phyloP scores from a whole-genome alignment of 2,329 filamentous ascomycete species.

The Calonectria fujianensis region DNA sequence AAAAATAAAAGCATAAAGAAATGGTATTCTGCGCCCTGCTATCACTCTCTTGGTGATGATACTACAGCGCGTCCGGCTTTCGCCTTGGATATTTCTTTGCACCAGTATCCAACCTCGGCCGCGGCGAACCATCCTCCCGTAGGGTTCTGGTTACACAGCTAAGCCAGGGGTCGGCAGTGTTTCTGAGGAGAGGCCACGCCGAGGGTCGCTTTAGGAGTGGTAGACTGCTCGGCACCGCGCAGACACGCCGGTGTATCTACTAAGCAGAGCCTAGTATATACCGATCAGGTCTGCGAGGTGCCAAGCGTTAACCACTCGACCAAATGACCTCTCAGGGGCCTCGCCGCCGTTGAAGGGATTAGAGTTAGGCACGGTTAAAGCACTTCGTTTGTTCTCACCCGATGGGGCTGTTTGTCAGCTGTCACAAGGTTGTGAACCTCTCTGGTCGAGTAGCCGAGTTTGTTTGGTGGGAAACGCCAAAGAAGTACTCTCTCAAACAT shows the following conservation, averaged over 20 bases:
- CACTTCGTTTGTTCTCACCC: background rate
- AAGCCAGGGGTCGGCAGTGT: constrained; percentile 50
- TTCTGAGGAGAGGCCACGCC: constrained; percentile 43
- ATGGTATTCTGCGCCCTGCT: constrained; percentile 44
- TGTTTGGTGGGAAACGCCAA: background rate
- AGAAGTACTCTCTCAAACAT: background rate
- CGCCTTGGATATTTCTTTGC: constrained; percentile 57
- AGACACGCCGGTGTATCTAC: background rate
- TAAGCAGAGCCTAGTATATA: background rate
- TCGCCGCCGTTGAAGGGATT: constrained; percentile 36
- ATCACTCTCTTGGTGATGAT: constrained; percentile 49
- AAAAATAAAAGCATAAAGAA: constrained; percentile 30
- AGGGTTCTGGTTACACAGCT: background rate
- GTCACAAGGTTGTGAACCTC: background rate
- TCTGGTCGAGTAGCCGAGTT: background rate
- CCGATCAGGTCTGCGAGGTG: background rate
- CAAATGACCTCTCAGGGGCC: constrained; percentile 34
- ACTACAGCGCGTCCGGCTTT: constrained; percentile 53
- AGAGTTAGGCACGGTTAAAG: background rate
- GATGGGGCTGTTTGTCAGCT: background rate
- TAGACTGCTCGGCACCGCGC: background rate
- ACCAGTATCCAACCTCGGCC: constrained; percentile 48
- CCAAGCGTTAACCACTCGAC: constrained; percentile 22
- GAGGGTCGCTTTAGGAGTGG: constrained; percentile 14
- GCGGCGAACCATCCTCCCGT: constrained; percentile 18